Percentiles rank a stretch among this genome's conserved stretches.
These are phyloP conservation scores for Saururus chinensis DNA, from an alignment of 164 flowering plant genomes.

Conservation along the genomic window DNA sequence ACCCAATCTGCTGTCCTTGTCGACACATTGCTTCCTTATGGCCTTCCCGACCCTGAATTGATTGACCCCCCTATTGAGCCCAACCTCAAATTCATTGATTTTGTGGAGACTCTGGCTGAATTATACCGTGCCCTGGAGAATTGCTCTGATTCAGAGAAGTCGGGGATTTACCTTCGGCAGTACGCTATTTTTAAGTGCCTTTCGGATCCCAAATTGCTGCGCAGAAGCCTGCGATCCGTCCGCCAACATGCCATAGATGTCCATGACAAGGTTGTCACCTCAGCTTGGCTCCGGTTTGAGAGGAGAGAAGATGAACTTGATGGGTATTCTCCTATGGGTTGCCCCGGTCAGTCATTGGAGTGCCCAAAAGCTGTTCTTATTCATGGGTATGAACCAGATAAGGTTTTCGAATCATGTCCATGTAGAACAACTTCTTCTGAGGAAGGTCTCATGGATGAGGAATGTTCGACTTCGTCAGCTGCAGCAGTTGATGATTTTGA, in stretches of 20 bases:
- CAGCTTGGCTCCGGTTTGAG: slow-evolving; percentile 77
- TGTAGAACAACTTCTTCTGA: slow-evolving; percentile 14
- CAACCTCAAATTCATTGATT: slow-evolving; percentile 36
- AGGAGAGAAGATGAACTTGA: slow-evolving; percentile 70
- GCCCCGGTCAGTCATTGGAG: slow-evolving; percentile 34
- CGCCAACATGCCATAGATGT: slow-evolving; percentile 56
- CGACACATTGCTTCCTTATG: slow-evolving; percentile 32
- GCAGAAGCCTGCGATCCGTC: slow-evolving; percentile 48
- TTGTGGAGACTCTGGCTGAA: slow-evolving; percentile 49
- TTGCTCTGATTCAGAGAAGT: slow-evolving; percentile 28
- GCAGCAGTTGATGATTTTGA: slow-evolving; percentile 33
- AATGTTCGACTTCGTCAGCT: slow-evolving; percentile 12
- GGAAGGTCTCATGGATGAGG: slow-evolving; percentile 8
- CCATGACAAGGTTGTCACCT: slow-evolving; percentile 56
- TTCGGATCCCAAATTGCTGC: slow-evolving; percentile 59
- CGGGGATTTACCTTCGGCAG: slow-evolving; percentile 41
- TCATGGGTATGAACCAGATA: slow-evolving; percentile 39
- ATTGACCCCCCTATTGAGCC: slow-evolving; percentile 70
- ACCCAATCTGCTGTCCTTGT: background rate
- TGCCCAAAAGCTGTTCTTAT: slow-evolving; percentile 48
- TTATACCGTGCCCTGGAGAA: slow-evolving; percentile 33
- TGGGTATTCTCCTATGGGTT: slow-evolving; percentile 29
- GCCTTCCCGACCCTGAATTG: slow-evolving; percentile 33
- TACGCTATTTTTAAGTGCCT: slow-evolving; percentile 37
- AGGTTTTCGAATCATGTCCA: slow-evolving; percentile 26